Conservation (phyloP, 1,284 basidiomycete species). For the Naganishia sp. region DNA sequence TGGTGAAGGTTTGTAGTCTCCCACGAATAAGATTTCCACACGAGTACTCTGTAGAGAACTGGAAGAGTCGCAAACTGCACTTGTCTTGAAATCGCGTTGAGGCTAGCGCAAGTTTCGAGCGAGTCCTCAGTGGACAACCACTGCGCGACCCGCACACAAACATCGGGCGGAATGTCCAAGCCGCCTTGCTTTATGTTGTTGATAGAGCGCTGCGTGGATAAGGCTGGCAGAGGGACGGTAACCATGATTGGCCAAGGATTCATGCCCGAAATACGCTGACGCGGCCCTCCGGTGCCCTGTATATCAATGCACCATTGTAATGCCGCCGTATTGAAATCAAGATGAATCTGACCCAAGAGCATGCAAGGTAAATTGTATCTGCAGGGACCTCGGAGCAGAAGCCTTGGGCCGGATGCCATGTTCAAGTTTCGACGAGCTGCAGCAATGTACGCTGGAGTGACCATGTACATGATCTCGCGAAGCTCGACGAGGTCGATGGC, state of each 20-base stretch:
- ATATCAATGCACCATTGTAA: not conserved
- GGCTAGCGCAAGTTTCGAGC: not conserved
- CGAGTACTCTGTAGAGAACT: not conserved
- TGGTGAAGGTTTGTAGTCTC: not conserved
- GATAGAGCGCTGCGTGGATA: not conserved
- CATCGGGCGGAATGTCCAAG: not conserved
- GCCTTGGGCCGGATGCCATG: not conserved
- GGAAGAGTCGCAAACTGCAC: not conserved
- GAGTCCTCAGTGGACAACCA: not conserved
- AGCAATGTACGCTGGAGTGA: conserved; percentile 1
- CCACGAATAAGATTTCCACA: not conserved
- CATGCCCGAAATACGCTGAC: not conserved
- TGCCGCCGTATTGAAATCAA: not conserved
- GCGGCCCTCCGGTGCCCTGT: not conserved
- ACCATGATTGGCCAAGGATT: not conserved
- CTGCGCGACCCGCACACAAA: not conserved
- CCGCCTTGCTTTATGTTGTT: not conserved
- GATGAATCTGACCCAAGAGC: not conserved
- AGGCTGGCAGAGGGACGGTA: not conserved
- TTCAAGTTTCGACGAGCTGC: not conserved
- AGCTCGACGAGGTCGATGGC: not conserved
- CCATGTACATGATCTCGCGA: not conserved
- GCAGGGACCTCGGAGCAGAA: not conserved
- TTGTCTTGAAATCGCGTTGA: not conserved
- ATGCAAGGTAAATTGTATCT: not conserved